Conservation (phyloP, 1,284 basidiomycete genomes). For the Ceratobasidium sp. region DNA sequence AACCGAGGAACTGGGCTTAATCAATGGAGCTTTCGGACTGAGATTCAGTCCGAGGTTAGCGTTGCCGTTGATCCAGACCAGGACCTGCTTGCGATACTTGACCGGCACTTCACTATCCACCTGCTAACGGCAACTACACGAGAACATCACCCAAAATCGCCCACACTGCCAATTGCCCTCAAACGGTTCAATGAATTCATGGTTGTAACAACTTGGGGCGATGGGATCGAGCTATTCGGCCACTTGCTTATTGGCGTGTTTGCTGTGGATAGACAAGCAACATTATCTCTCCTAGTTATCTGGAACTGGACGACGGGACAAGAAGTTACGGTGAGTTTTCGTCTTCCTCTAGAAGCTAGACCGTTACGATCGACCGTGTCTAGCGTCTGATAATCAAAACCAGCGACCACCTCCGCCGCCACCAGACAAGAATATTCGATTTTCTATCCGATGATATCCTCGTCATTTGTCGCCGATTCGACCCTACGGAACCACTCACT, state of each 20-base stretch:
- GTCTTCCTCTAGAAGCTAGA: background rate
- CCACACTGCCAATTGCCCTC: background rate
- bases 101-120: background rate
- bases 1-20: background rate
- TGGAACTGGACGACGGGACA: constrained; percentile 3
- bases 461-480: background rate
- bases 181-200: background rate
- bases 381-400: background rate
- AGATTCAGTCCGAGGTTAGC: no score
- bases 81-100: background rate
- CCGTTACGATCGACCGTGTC: background rate
- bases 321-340: background rate
- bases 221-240: background rate
- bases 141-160: background rate
- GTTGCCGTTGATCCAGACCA: constrained; percentile 4
- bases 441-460: background rate
- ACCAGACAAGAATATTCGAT: background rate
- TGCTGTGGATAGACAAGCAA: background rate
- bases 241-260: background rate
- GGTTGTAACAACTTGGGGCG: background rate
- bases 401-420: background rate
- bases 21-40: background rate
- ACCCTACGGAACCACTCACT: background rate
- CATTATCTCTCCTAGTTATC: background rate
- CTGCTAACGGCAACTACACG: background rate